Conservation (phyloP, 805 yeast genomes). For the Kodamaea neixiangensis region DNA sequence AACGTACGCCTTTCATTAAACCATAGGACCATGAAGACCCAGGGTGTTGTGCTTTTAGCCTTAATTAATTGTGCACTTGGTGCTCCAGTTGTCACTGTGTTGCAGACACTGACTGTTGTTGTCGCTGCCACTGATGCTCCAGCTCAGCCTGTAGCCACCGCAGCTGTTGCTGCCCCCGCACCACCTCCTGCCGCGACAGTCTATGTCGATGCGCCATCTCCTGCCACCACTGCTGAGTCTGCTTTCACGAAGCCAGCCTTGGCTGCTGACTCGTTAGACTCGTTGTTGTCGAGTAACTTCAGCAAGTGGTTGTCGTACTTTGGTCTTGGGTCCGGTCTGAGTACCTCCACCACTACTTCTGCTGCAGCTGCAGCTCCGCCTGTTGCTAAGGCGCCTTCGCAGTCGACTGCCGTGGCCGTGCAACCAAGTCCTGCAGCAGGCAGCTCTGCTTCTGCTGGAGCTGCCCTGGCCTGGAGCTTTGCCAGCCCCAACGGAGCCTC, state of each 20-base stretch:
- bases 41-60: conserved; percentile 4
- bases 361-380: conserved; percentile 10
- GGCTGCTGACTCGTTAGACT: conserved; percentile 9
- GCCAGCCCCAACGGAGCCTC: not conserved
- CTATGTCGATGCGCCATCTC: conserved; percentile 11
- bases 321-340: conserved; percentile 10
- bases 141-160: conserved; percentile 14
- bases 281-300: conserved; percentile 10
- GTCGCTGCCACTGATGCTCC: conserved; percentile 13
- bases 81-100: conserved; percentile 30
- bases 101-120: conserved; percentile 18
- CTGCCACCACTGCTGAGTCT: conserved; percentile 12
- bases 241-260: conserved; percentile 9
- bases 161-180: conserved; percentile 19
- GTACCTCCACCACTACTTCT: conserved; percentile 13
- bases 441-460: conserved; percentile 1
- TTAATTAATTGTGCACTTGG: conserved; percentile 18
- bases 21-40: conserved; percentile 5
- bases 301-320: conserved; percentile 15
- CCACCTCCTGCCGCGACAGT: conserved; percentile 15
- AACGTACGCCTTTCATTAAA: not conserved
- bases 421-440: conserved; percentile 7
- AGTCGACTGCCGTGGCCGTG: conserved; percentile 3
- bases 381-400: not conserved
- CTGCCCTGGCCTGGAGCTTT: not conserved